Evolutionary conservation across 352 stramenopile species (phyloP).

Genomic region (Globisporangium polare): DNA sequence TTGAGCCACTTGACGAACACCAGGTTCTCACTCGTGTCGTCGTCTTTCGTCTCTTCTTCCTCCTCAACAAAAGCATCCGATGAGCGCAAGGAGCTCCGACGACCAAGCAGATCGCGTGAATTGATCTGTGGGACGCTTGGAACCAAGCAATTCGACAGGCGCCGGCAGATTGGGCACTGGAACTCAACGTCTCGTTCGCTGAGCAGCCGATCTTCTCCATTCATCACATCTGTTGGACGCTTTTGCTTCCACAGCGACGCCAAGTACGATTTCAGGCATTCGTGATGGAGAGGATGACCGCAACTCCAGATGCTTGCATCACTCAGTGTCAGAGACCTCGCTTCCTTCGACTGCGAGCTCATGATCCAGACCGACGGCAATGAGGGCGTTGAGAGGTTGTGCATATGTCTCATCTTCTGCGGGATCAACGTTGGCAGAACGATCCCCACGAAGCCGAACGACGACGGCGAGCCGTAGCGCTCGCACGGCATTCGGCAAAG

Average conservation of each 20-base stretch:
- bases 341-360: not conserved
- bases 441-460: constrained; percentile 70
- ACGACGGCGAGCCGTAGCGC: constrained; percentile 25
- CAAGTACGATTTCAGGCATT: constrained; percentile 70
- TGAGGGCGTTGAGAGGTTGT: not conserved
- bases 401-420: constrained; percentile 24
- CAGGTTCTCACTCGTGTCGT: constrained; percentile 24
- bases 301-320: constrained; percentile 67
- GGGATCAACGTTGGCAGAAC: constrained; percentile 53
- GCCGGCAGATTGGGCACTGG: constrained; percentile 70
- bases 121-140: constrained; percentile 30
- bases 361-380: constrained; percentile 6
- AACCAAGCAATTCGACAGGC: constrained; percentile 72
- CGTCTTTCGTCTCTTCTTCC: constrained; percentile 37
- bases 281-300: constrained; percentile 63
- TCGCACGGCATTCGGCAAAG: constrained; percentile 65
- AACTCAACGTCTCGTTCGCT: constrained; percentile 73
- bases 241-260: constrained; percentile 65
- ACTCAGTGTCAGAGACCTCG: constrained; percentile 9
- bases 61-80: constrained; percentile 15
- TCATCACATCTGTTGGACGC: constrained; percentile 33
- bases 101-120: constrained; percentile 5
- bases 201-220: constrained; percentile 56
- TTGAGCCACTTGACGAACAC: constrained; percentile 48
- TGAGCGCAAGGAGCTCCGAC: constrained; percentile 9